A percentile compares a stretch with the other conserved stretches of the same genome.
Conservation (phyloP, 139 green algal genomes). For the Spirogloea muscicola region DNA sequence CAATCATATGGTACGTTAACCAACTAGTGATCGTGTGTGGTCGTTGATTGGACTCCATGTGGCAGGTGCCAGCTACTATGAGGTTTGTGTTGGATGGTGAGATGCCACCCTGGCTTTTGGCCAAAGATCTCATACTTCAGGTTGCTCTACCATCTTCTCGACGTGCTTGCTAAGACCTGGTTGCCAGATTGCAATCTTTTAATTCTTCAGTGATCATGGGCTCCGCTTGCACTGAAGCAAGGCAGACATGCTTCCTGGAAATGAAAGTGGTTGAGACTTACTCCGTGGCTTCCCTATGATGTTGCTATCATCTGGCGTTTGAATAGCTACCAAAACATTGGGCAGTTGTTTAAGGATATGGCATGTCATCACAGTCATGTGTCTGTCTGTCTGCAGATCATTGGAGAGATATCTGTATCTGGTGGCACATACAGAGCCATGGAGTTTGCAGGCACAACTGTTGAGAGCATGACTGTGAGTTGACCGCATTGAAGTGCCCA, state of each 20-base stretch:
- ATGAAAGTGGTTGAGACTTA: no score
- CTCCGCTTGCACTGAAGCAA: no score
- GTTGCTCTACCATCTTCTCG: not conserved
- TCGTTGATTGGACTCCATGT: not conserved
- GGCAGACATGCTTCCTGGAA: no score
- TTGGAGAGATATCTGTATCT: conserved; percentile 86
- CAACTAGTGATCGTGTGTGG: not conserved
- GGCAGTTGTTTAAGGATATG: no score
- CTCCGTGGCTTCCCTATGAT: no score
- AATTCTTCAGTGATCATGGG: not conserved
- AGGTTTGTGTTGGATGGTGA: conserved; percentile 88
- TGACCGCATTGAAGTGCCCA: not conserved
- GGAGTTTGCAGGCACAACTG: conserved; percentile 80
- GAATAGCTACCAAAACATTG: no score
- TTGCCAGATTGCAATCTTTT: not conserved
- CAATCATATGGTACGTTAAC: conserved; percentile 3
- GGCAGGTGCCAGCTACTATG: conserved; percentile 84
- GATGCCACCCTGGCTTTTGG: conserved; percentile 85
- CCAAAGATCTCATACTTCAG: conserved; percentile 88
- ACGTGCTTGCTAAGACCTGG: not conserved
- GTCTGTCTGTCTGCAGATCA: conserved; percentile 87
- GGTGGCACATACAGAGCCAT: conserved; percentile 61
- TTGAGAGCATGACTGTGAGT: conserved; percentile 70
- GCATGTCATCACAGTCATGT: no score
- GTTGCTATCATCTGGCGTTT: no score